Evolutionary conservation across 306 rosid genomes (phyloP).

Genomic region (Castanopsis chinensis): DNA sequence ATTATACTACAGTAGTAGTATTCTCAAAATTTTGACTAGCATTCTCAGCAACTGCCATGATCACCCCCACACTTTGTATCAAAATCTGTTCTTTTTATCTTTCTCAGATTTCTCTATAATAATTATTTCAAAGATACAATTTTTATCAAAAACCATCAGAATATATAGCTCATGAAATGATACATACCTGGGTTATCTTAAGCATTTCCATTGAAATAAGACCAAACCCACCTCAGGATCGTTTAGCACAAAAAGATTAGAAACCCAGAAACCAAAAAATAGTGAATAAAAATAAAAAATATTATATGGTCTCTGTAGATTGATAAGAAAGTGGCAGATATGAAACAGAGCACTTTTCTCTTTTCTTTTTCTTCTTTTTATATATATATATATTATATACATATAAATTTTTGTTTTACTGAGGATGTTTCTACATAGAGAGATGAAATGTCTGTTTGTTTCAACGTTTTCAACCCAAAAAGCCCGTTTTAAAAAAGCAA

Average conservation of each 20-base stretch:
- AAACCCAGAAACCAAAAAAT: constrained; percentile 26
- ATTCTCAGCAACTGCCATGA: constrained; percentile 94
- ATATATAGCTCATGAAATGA: constrained; percentile 1
- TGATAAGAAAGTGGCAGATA: constrained; percentile 21
- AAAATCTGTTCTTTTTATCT: constrained; percentile 23
- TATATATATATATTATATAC: constrained; percentile 10
- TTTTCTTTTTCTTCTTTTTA: not conserved
- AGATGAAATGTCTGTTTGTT: constrained; percentile 32
- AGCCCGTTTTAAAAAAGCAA: no score
- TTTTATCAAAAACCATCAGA: not conserved
- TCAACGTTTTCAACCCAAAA: no score
- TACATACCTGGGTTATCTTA: constrained; percentile 44
- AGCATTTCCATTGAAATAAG: constrained; percentile 33
- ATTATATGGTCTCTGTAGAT: not conserved
- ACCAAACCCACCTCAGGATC: constrained; percentile 48
- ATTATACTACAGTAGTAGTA: constrained; percentile 30
- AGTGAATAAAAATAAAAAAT: not conserved
- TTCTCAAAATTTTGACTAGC: constrained; percentile 62
- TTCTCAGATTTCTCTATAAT: constrained; percentile 27
- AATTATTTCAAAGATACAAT: not conserved
- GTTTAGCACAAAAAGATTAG: constrained; percentile 23
- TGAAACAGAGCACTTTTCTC: constrained; percentile 28
- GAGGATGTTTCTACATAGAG: constrained; percentile 24
- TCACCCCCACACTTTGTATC: constrained; percentile 28
- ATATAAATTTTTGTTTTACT: constrained; percentile 23